Evolutionary conservation across 2,329 filamentous ascomycete genomes (phyloP).

Genomic region (Colletotrichum tropicale): DNA sequence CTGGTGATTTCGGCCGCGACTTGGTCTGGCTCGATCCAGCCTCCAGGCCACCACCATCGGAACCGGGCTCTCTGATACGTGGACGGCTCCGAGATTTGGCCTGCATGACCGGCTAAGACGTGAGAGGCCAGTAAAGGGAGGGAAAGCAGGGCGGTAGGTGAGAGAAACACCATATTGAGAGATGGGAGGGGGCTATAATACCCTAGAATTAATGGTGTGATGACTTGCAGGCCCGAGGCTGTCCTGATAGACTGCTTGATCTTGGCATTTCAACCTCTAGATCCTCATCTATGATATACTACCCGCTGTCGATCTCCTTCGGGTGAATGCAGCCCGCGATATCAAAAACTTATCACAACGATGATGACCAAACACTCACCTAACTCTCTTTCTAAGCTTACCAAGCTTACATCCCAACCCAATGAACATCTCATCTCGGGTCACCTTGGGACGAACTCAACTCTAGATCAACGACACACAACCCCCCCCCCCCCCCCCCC

Average conservation of each 20-base stretch:
- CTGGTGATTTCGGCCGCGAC: neutral
- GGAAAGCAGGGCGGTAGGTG: no score
- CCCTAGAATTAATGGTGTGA: neutral
- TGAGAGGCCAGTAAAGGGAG: neutral
- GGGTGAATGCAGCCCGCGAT: neutral
- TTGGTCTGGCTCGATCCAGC: neutral
- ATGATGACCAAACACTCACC: neutral
- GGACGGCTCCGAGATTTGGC: neutral
- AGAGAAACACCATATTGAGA: neutral
- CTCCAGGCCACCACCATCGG: neutral
- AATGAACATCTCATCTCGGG: neutral
- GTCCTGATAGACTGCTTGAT: neutral
- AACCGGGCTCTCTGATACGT: neutral
- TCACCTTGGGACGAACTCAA: neutral
- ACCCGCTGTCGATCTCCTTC: accelerated
- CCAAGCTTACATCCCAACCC: neutral
- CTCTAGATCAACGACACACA: neutral
- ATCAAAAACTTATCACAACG: accelerated
- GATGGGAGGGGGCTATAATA: neutral
- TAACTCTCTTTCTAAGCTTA: neutral
- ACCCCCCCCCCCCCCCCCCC: neutral
- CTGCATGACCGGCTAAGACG: neutral
- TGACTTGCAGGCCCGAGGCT: neutral
- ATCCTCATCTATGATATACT: neutral
- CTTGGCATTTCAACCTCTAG: neutral